Base-by-base conservation (phyloP, 2,329 filamentous ascomycete genomes). In the Colletotrichum sp. region DNA sequence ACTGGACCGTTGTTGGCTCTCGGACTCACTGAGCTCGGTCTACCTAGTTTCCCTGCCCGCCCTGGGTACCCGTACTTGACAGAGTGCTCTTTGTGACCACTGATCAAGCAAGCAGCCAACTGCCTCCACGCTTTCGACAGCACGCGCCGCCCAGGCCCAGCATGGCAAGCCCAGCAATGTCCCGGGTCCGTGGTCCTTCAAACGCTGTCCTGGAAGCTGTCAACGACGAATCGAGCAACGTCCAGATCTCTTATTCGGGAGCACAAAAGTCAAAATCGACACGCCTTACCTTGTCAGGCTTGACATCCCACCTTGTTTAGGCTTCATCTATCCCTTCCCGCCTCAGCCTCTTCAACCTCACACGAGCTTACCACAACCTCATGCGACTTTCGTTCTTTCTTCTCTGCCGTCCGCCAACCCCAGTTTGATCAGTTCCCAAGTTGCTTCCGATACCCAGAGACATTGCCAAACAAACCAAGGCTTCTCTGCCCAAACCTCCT, bases 191-290 rank as follows among this genome's bases (percentile, higher is more conserved):
- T 59, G 67, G 68, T 71, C 66, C 67, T 71, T 60, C 18, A 57
- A 70, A 65, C 59, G 67, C 73, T 68, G 72, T 67, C 71, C 70
- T 52, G 52, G 62, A 71, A 67, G n/a, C 71, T 75, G 75, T 76
- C 71, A 75, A 72, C 24, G 66, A 76, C 71, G 52, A 75, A 76
- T 75, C 75, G 71, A 76, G 75, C 75, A 67, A 76, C 57, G 71
- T 63, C 71, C 52, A 34, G 71, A 75, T 75, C 75, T 75, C 62
- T 71, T 64, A 36, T 75, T 76, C 67, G 71, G 75, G 66, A 68
- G 66, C 63, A 28, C 75, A 62, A 72, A 76, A 76, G 71, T 76
- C 75, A 76, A 76, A 75, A 70, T 75, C 60, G 39, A 10, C 39
- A 55, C 75, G 75, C 75, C 52, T 75, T 75, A 66, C 75, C 75